A percentile compares a stretch with the other conserved stretches of the same genome.
Evolutionary conservation across 1,139 yeast species (phyloP).

Genomic region (Geotrichum citri-aurantii): DNA sequence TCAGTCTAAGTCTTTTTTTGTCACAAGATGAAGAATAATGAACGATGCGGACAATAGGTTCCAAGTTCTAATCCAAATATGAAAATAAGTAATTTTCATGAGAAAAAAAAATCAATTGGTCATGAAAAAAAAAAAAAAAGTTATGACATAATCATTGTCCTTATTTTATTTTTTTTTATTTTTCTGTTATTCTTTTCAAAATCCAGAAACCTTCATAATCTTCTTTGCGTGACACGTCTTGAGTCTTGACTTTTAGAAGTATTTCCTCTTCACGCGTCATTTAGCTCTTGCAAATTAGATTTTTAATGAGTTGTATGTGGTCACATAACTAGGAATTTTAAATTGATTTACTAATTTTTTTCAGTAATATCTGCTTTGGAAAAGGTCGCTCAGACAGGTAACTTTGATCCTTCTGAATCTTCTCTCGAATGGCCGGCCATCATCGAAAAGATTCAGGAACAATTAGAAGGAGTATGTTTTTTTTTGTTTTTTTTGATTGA

Average conservation of each 20-base stretch:
- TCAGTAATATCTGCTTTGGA: constrained; percentile 4
- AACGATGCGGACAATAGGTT: background rate
- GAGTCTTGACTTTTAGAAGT: background rate
- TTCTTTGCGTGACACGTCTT: background rate
- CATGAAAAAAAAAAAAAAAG: background rate
- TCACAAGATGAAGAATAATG: background rate
- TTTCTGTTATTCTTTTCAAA: background rate
- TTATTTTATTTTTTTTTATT: background rate
- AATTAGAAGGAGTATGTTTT: constrained; percentile 9
- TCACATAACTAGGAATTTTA: background rate
- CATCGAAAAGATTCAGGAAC: constrained; percentile 1
- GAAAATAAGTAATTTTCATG: no score
- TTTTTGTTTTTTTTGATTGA: background rate
- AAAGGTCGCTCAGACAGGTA: constrained; percentile 10
- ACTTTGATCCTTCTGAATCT: constrained; percentile 5
- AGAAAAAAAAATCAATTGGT: no score
- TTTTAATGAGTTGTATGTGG: background rate
- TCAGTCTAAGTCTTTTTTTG: background rate
- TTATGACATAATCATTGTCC: background rate
- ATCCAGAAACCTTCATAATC: background rate
- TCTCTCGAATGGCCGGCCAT: constrained; percentile 7
- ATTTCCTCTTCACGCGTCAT: background rate
- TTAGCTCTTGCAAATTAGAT: background rate
- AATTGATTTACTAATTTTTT: background rate
- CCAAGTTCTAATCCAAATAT: background rate